Evolutionary conservation across 2,329 filamentous ascomycete species (phyloP).

Genomic region (Byssoonygena ceratinophila): DNA sequence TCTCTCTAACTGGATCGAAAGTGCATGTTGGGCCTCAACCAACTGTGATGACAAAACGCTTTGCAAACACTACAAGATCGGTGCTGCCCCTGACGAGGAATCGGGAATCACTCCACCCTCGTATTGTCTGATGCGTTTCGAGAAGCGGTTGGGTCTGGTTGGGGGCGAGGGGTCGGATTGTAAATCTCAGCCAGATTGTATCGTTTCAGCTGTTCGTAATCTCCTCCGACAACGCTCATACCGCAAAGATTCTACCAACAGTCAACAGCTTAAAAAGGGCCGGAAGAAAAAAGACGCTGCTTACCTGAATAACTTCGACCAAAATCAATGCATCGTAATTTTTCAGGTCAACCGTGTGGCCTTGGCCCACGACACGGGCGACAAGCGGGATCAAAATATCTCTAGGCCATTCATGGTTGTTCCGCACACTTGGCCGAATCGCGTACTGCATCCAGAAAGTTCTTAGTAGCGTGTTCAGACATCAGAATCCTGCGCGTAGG

Average conservation of each 20-base stretch:
- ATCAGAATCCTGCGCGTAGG: background rate
- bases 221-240: conserved; percentile 51
- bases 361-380: conserved; percentile 46
- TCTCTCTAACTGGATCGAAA: background rate
- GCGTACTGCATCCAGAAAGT: conserved; percentile 43
- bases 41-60: background rate
- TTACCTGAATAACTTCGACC: conserved; percentile 52
- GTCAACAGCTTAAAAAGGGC: conserved; percentile 10
- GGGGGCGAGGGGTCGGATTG: conserved; percentile 33
- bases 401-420: conserved; percentile 47
- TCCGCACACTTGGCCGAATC: conserved; percentile 51
- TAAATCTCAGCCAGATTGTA: conserved; percentile 56
- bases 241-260: conserved; percentile 49
- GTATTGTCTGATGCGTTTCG: conserved; percentile 4
- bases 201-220: conserved; percentile 51
- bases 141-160: conserved; percentile 2
- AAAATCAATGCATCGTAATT: conserved; percentile 52
- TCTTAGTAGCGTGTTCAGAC: background rate
- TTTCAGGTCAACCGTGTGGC: conserved; percentile 51
- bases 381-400: conserved; percentile 51
- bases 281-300: conserved; percentile 22
- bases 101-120: conserved; percentile 2
- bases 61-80: background rate
- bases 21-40: background rate
- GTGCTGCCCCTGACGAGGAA: background rate